Evolutionary conservation across 192 early-diverging fungal genomes (phyloP).

Genomic region (Gigaspora rosea): DNA sequence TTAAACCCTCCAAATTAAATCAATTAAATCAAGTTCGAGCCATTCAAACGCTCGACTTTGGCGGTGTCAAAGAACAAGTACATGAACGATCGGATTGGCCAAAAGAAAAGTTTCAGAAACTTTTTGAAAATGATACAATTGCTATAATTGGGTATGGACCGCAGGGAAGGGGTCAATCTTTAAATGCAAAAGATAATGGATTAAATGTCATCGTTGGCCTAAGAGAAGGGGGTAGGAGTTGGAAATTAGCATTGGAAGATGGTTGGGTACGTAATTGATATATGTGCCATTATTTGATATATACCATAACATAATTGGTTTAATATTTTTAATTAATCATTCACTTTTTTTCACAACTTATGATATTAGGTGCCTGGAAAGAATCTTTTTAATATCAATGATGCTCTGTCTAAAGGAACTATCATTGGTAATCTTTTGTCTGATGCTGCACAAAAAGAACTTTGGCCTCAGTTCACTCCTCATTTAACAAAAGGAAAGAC

Average conservation of each 20-base stretch:
- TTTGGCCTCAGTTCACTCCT: slow-evolving; percentile 85
- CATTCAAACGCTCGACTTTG: slow-evolving; percentile 94
- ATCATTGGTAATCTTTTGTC: slow-evolving; percentile 95
- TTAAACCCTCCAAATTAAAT: neutral
- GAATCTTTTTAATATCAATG: slow-evolving; percentile 90
- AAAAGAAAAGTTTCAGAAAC: slow-evolving; percentile 84
- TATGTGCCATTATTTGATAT: neutral
- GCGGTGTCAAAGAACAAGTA: slow-evolving; percentile 86
- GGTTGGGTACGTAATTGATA: slow-evolving; percentile 66
- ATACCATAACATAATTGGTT: neutral
- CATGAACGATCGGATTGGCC: slow-evolving; percentile 95
- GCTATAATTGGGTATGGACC: slow-evolving; percentile 94
- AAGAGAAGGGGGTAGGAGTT: slow-evolving; percentile 86
- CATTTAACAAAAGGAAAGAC: slow-evolving; percentile 96
- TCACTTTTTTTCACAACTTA: neutral
- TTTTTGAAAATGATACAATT: slow-evolving; percentile 93
- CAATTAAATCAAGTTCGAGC: slow-evolving; percentile 61
- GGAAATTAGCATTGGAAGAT: slow-evolving; percentile 88
- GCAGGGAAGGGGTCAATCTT: slow-evolving; percentile 90
- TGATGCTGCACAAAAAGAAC: slow-evolving; percentile 92
- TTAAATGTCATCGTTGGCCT: slow-evolving; percentile 95
- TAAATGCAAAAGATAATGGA: slow-evolving; percentile 95
- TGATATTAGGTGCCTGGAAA: slow-evolving; percentile 72
- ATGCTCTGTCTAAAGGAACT: slow-evolving; percentile 87
- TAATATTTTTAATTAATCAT: neutral